phyloP scores from a whole-genome alignment of 1,139 yeast genomes.

The Candida sanyaensis region DNA sequence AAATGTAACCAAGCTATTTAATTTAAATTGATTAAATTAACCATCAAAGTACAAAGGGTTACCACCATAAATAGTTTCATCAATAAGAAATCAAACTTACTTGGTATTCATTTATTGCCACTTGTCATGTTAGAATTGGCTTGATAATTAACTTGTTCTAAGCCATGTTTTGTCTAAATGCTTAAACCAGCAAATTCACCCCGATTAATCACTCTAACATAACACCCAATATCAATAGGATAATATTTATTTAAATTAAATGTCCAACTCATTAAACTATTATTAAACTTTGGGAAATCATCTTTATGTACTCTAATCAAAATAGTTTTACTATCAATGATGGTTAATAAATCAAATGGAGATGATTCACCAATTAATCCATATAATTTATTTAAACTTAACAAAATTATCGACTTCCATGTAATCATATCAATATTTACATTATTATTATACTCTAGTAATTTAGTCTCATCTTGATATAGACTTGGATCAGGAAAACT shows the following conservation, averaged over 20 bases:
- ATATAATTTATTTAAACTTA: constrained; percentile 29
- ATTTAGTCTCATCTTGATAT: background rate
- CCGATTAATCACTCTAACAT: constrained; percentile 19
- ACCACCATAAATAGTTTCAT: too few species aligned
- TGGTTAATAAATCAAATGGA: constrained; percentile 28
- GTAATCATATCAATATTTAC: constrained; percentile 25
- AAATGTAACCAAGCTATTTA: too few species aligned
- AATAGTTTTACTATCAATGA: constrained; percentile 14
- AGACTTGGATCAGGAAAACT: constrained; percentile 9
- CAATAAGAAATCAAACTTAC: too few species aligned
- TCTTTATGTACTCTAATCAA: constrained; percentile 27
- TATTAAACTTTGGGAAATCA: constrained; percentile 29
- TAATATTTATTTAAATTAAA: constrained; percentile 27
- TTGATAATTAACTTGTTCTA: background rate
- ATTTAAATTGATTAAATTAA: too few species aligned
- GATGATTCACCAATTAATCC: constrained; percentile 40
- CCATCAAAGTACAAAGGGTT: too few species aligned
- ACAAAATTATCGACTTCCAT: constrained; percentile 32
- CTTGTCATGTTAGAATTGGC: too few species aligned
- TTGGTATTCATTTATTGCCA: too few species aligned
- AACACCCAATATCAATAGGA: constrained; percentile 22
- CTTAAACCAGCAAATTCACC: constrained; percentile 22
- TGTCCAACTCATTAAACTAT: constrained; percentile 32
- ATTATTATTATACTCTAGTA: constrained; percentile 1
- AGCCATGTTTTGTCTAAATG: constrained; percentile 7